Conservation (phyloP, 345 rosid genomes). For the sweet orange (Citrus sinensis) region DNA sequence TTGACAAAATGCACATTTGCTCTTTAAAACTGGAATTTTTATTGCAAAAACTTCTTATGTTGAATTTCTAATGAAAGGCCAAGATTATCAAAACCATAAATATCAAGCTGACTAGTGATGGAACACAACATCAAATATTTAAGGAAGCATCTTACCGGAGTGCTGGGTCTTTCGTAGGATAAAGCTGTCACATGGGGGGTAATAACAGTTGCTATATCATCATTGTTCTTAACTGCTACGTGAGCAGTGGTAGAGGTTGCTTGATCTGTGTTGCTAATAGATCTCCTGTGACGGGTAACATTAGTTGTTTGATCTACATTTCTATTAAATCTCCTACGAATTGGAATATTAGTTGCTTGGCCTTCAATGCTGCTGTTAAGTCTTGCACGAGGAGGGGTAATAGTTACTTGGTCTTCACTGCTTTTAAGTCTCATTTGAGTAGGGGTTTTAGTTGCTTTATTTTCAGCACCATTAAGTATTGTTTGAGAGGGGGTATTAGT, state of each 20-base stretch:
- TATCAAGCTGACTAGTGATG: background rate
- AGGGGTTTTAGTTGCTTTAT: constrained; percentile 9
- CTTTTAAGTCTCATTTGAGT: background rate
- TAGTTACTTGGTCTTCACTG: background rate
- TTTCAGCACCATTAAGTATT: background rate
- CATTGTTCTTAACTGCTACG: constrained; percentile 8
- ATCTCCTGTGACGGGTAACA: background rate
- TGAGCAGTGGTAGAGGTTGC: background rate
- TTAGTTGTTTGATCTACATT: constrained; percentile 2
- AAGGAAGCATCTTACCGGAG: constrained; percentile 21
- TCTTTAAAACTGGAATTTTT: background rate
- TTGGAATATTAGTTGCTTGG: background rate
- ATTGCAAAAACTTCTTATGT: background rate
- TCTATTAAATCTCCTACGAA: background rate
- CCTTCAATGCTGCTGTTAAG: background rate
- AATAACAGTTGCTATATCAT: constrained; percentile 6
- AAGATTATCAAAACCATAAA: constrained; percentile 12
- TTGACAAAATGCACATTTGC: background rate
- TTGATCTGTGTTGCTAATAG: constrained; percentile 8
- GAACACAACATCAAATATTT: background rate
- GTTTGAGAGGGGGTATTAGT: background rate
- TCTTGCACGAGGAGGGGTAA: background rate
- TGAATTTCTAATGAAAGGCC: background rate
- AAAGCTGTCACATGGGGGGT: constrained; percentile 10
- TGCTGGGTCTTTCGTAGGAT: constrained; percentile 16